Conservation (phyloP, 345 rosid genomes). For the Mallotus nudiflorus region DNA sequence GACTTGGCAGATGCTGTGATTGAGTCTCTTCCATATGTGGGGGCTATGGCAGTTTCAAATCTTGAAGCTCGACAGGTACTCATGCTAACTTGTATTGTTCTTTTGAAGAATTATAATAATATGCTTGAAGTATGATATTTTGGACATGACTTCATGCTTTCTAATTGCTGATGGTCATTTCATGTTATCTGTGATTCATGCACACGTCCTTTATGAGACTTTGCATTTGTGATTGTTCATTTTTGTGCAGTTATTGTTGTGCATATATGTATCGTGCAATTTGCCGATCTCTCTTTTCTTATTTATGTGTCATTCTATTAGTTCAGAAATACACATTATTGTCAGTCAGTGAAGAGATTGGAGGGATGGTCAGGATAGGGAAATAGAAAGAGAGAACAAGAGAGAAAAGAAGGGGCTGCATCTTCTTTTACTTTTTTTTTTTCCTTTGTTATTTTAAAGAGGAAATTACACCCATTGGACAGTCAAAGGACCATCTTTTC, state of each 20-base stretch:
- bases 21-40: slow-evolving; percentile 97
- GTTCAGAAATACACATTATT: not conserved
- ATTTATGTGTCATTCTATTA: not conserved
- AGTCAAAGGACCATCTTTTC: too few relatives aligned
- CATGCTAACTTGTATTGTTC: not conserved
- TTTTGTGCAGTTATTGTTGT: not conserved
- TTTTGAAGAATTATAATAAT: not conserved
- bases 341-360: too few relatives aligned
- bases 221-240: not conserved
- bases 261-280: not conserved
- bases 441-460: too few relatives aligned
- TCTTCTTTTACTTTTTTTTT: too few relatives aligned
- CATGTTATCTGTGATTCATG: not conserved
- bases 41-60: slow-evolving; percentile 97
- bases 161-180: not conserved
- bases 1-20: slow-evolving; percentile 98
- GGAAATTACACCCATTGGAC: too few relatives aligned
- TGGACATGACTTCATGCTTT: not conserved
- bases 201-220: too few relatives aligned
- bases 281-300: not conserved
- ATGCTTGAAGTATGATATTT: not conserved
- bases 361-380: too few relatives aligned
- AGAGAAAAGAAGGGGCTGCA: too few relatives aligned
- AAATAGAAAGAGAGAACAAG: too few relatives aligned
- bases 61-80: slow-evolving; percentile 97